phyloP scores from a whole-genome alignment of 345 rosid species.

The Turnera subulata region DNA sequence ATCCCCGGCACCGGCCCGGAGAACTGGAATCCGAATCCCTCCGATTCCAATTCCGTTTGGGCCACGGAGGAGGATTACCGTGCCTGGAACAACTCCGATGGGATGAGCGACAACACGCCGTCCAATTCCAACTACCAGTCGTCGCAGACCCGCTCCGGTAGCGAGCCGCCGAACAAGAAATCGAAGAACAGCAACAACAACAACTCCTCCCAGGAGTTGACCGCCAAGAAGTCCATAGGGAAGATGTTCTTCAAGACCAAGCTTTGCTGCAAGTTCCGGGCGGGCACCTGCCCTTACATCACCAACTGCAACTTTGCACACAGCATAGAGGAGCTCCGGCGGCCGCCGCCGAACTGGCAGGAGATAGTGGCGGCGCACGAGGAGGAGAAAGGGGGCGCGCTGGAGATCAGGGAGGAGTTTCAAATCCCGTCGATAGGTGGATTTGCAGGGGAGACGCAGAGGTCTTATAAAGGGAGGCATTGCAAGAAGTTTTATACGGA shows the following conservation, averaged over 20 bases:
- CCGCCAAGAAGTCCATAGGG: slow-evolving; percentile 61
- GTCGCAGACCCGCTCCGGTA: slow-evolving; percentile 41
- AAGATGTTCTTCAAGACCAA: slow-evolving; percentile 84
- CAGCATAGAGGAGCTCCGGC: slow-evolving; percentile 82
- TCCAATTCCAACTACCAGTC: slow-evolving; percentile 47
- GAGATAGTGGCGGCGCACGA: slow-evolving; percentile 68
- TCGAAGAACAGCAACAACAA: slow-evolving; percentile 35
- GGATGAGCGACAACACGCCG: slow-evolving; percentile 31
- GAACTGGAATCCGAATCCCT: slow-evolving; percentile 57
- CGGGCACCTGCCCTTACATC: slow-evolving; percentile 69
- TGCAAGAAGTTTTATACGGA: slow-evolving; percentile 95
- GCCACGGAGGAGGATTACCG: slow-evolving; percentile 92
- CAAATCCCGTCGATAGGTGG: slow-evolving; percentile 70
- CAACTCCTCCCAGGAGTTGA: slow-evolving; percentile 46
- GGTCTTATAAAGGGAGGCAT: slow-evolving; percentile 82
- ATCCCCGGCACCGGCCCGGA: slow-evolving; percentile 46
- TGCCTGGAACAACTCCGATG: slow-evolving; percentile 45
- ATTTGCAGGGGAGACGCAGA: slow-evolving; percentile 46
- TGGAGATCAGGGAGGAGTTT: slow-evolving; percentile 62
- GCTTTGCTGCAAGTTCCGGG: slow-evolving; percentile 69
- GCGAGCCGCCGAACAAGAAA: slow-evolving; percentile 63
- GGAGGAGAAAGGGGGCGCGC: slow-evolving; percentile 38
- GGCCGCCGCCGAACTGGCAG: slow-evolving; percentile 74
- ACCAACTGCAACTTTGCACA: slow-evolving; percentile 86
- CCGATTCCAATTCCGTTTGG: slow-evolving; percentile 56